Evolutionary conservation across 805 yeast species (phyloP).

Genomic region (Kluyveromyces nonfermentans): DNA sequence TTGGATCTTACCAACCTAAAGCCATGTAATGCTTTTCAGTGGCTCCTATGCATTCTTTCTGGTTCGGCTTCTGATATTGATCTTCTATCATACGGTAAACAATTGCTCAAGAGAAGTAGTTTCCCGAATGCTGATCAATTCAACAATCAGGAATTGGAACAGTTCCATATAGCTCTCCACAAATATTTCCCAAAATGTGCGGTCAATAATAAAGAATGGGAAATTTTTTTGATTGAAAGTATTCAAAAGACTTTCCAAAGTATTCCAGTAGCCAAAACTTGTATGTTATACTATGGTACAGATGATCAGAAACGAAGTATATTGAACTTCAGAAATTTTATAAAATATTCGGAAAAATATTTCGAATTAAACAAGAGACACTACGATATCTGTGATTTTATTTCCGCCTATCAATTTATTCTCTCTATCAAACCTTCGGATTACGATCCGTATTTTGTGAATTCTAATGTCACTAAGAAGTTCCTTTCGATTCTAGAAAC

Average conservation of each 20-base stretch:
- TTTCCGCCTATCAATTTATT: slow-evolving; percentile 21
- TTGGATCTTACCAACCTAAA: background rate
- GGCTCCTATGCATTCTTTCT: background rate
- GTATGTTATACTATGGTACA: slow-evolving; percentile 28
- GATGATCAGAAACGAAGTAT: slow-evolving; percentile 22
- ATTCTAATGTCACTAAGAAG: background rate
- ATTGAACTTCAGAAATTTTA: slow-evolving; percentile 32
- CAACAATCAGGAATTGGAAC: slow-evolving; percentile 25
- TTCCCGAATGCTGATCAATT: slow-evolving; percentile 39
- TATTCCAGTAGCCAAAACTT: slow-evolving; percentile 27
- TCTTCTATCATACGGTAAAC: slow-evolving; percentile 11
- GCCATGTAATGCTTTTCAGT: background rate
- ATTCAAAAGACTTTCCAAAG: slow-evolving; percentile 41
- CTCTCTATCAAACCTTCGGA: slow-evolving; percentile 1
- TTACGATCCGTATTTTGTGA: slow-evolving; percentile 1
- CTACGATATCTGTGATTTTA: slow-evolving; percentile 31
- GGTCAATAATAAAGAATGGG: slow-evolving; percentile 15
- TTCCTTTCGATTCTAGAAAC: slow-evolving; percentile 9
- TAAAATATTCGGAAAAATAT: slow-evolving; percentile 33
- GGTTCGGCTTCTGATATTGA: slow-evolving; percentile 9
- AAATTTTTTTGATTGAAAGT: slow-evolving; percentile 25
- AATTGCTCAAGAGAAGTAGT: slow-evolving; percentile 17
- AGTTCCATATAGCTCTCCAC: slow-evolving; percentile 24
- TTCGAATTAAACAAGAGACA: slow-evolving; percentile 29
- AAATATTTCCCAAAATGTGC: slow-evolving; percentile 16